Percentiles rank a stretch among this genome's conserved stretches.
These are phyloP conservation scores for Amanita fuliginea DNA, from an alignment of 768 basidiomycete species.

Conservation along the genomic window DNA sequence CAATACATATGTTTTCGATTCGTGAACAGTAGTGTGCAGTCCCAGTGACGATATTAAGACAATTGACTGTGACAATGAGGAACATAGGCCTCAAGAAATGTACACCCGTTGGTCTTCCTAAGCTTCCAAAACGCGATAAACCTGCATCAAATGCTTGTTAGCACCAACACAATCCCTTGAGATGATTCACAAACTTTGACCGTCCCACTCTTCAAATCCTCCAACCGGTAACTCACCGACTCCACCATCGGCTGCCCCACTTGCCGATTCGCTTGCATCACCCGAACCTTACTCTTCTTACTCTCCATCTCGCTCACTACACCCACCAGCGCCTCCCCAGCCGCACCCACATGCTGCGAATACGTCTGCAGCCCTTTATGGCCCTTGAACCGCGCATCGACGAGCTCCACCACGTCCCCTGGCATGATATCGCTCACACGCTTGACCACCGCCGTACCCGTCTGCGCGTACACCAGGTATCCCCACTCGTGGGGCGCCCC, in stretches of 20 bases:
- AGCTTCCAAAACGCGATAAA: conserved; percentile 31
- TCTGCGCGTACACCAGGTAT: conserved; percentile 67
- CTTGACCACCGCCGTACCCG: conserved; percentile 52
- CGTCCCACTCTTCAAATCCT: conserved; percentile 79
- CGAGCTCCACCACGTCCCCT: conserved; percentile 70
- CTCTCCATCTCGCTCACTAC: conserved; percentile 74
- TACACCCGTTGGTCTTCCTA: neutral
- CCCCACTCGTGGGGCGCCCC: conserved; percentile 35
- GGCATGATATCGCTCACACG: conserved; percentile 75
- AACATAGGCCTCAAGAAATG: neutral
- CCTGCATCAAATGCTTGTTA: conserved; percentile 12
- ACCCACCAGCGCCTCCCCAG: conserved; percentile 50
- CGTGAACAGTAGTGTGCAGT: too few species aligned
- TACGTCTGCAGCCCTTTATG: conserved; percentile 80
- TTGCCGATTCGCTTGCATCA: conserved; percentile 82
- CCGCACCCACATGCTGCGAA: conserved; percentile 39
- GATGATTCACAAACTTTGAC: conserved; percentile 45
- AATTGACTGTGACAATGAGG: neutral
- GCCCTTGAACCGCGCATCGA: conserved; percentile 62
- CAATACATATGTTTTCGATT: conserved; percentile 1
- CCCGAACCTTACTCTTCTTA: conserved; percentile 79
- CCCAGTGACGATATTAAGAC: neutral
- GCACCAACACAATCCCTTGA: neutral
- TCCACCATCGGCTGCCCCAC: conserved; percentile 76
- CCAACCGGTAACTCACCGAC: conserved; percentile 74